Conservation (phyloP, 2,329 filamentous ascomycete species). For the Stromatinia cepivora region DNA sequence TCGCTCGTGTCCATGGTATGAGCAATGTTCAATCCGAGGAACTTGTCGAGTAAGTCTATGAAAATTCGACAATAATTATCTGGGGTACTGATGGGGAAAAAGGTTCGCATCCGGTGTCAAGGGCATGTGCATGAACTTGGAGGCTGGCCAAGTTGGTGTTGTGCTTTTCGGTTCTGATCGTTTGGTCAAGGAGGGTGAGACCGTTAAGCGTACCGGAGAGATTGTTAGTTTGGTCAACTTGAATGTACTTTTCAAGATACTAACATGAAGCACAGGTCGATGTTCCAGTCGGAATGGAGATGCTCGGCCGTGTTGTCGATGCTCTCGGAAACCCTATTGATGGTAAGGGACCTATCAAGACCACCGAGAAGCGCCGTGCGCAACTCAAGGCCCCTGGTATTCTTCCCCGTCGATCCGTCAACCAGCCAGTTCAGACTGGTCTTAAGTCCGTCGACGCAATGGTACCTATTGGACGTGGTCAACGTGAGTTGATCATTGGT, state of each 20-base stretch:
- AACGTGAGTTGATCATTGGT: slow-evolving; percentile 99
- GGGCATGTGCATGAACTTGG: slow-evolving; percentile 99
- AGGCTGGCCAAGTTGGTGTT: slow-evolving; percentile 99
- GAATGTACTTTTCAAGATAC: slow-evolving; percentile 14
- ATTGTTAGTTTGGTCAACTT: slow-evolving; percentile 70
- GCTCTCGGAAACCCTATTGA: slow-evolving; percentile 99
- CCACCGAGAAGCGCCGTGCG: slow-evolving; percentile 89
- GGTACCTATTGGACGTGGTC: slow-evolving; percentile 99
- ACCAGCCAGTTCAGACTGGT: slow-evolving; percentile 98
- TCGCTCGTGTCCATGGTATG: slow-evolving; percentile 99
- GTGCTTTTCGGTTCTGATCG: slow-evolving; percentile 99
- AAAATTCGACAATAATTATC: slow-evolving; percentile 23
- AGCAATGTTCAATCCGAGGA: slow-evolving; percentile 99
- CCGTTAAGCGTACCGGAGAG: slow-evolving; percentile 98
- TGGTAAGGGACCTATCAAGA: slow-evolving; percentile 96
- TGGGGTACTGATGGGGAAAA: slow-evolving; percentile 29
- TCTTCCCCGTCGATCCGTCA: slow-evolving; percentile 94
- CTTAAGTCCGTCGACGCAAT: slow-evolving; percentile 99
- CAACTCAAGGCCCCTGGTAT: slow-evolving; percentile 99
- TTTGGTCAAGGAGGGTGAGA: slow-evolving; percentile 99
- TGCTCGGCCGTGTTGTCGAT: slow-evolving; percentile 98
- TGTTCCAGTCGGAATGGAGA: slow-evolving; percentile 86
- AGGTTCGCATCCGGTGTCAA: slow-evolving; percentile 99
- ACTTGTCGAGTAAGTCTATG: slow-evolving; percentile 88
- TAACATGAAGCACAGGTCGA: slow-evolving; percentile 68